Evolutionary conservation across 83 land plant genomes (phyloP).

Genomic region (Picea engelmannii): DNA sequence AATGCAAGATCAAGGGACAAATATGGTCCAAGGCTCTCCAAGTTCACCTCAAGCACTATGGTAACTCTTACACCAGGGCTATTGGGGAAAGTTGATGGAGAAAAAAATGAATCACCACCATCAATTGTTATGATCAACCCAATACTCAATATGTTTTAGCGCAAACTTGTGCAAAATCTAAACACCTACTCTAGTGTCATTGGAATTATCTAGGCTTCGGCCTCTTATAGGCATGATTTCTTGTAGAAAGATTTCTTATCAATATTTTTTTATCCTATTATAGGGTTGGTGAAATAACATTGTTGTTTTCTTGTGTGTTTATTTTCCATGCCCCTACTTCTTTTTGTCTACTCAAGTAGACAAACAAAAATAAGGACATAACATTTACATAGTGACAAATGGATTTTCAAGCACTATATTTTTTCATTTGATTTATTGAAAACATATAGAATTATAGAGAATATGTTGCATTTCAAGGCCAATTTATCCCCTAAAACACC

Average conservation of each 20-base stretch:
- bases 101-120: background rate
- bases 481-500: too few species aligned
- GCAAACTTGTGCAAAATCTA: constrained; percentile 14
- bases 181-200: constrained; percentile 13
- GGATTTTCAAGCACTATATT: background rate
- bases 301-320: too few species aligned
- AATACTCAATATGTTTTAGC: constrained; percentile 8
- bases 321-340: background rate
- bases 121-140: background rate
- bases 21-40: background rate
- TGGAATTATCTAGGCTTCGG: constrained; percentile 1
- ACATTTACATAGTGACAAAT: background rate
- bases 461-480: too few species aligned
- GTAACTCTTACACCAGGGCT: background rate
- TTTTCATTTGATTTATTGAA: background rate
- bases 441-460: too few species aligned
- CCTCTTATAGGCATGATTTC: constrained; percentile 14
- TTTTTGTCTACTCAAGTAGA: background rate
- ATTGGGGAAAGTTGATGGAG: background rate
- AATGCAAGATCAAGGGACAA: background rate
- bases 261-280: background rate
- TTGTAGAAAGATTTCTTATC: background rate
- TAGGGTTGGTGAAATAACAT: background rate
- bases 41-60: background rate
- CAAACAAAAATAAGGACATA: background rate